phyloP scores from a whole-genome alignment of 345 rosid species.

The Populus deltoides region DNA sequence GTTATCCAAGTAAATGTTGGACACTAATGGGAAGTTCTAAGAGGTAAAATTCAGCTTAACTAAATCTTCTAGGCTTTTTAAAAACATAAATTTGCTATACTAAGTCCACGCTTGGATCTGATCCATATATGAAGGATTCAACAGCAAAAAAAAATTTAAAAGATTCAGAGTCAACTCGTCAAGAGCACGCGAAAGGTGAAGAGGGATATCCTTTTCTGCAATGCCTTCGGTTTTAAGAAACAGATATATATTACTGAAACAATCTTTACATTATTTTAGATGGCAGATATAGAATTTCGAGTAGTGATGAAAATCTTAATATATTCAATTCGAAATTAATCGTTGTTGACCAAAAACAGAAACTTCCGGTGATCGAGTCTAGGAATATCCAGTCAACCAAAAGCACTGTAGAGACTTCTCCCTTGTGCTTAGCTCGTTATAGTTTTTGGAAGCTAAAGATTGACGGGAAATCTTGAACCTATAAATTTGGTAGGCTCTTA shows the following conservation, averaged over 20 bases:
- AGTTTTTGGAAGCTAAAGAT: neutral
- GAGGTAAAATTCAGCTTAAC: neutral
- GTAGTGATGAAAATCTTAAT: too few relatives aligned
- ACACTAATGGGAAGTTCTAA: neutral
- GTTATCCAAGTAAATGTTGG: neutral
- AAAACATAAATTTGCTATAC: too few relatives aligned
- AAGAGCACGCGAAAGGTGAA: too few relatives aligned
- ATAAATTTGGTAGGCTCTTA: slow-evolving; percentile 3
- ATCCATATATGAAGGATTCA: neutral
- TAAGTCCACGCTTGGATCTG: neutral
- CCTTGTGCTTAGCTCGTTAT: too few relatives aligned
- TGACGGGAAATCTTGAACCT: neutral
- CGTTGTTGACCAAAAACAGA: too few relatives aligned
- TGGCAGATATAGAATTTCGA: too few relatives aligned
- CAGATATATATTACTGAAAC: too few relatives aligned
- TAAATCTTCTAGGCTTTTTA: neutral
- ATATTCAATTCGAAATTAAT: too few relatives aligned
- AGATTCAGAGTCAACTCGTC: neutral
- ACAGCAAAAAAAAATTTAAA: neutral
- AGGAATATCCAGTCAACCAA: neutral
- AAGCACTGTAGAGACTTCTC: neutral
- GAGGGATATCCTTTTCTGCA: too few relatives aligned
- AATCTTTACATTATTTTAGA: too few relatives aligned
- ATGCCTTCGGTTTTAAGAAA: too few relatives aligned
- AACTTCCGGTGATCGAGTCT: too few relatives aligned